Percentiles rank a stretch among this genome's conserved stretches.
Evolutionary conservation across 2,329 filamentous ascomycete species (phyloP).

Genomic region (Rutstroemia sp.): DNA sequence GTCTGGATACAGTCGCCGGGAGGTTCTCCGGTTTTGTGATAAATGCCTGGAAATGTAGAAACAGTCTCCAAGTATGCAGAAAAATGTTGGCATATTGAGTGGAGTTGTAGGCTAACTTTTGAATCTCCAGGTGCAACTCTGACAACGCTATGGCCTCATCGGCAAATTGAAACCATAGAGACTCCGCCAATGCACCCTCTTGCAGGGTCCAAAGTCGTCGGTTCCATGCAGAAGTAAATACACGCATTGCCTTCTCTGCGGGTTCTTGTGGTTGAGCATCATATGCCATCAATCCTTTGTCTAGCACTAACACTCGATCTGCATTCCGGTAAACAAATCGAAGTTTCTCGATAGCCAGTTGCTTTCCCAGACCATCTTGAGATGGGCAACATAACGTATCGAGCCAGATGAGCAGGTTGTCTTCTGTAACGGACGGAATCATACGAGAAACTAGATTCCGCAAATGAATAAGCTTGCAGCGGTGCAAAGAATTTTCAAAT

Average conservation of each 20-base stretch:
- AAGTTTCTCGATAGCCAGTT: constrained; percentile 28
- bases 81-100: neutral
- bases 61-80: neutral
- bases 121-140: neutral
- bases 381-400: constrained; percentile 32
- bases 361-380: constrained; percentile 13
- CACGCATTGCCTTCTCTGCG: constrained; percentile 21
- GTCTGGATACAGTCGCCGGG: neutral
- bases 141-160: constrained; percentile 15
- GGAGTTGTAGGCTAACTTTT: neutral
- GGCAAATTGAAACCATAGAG: constrained; percentile 30
- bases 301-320: constrained; percentile 26
- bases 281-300: constrained; percentile 27
- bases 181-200: constrained; percentile 31
- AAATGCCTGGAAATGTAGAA: neutral
- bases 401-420: constrained; percentile 25
- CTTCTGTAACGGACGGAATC: neutral
- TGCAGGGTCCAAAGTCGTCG: constrained; percentile 36
- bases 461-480: constrained; percentile 17
- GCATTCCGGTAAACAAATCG: constrained; percentile 30
- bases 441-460: neutral
- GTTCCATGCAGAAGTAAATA: constrained; percentile 34
- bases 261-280: neutral
- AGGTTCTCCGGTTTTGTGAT: neutral
- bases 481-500: constrained; percentile 21